Percentiles rank a stretch among this genome's conserved stretches.
Evolutionary conservation across 73 alveolate species (phyloP).

Genomic region (Stentor coeruleus): DNA sequence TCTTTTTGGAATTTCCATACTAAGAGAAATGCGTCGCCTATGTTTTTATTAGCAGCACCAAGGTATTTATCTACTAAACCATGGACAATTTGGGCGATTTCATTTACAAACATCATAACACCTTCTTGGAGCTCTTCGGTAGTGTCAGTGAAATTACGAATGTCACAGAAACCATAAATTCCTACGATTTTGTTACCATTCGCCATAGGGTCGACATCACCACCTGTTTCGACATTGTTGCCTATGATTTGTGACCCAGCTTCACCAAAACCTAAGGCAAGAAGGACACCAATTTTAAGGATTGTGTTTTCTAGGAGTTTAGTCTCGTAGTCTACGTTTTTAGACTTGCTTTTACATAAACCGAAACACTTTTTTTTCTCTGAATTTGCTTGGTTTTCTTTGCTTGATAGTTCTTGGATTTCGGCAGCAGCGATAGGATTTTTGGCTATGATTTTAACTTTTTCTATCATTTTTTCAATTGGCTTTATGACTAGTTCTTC

Average conservation of each 20-base stretch:
- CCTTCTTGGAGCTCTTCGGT: constrained; percentile 83
- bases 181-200: constrained; percentile 69
- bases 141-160: constrained; percentile 80
- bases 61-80: constrained; percentile 75
- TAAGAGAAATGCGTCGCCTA: constrained; percentile 98
- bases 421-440: constrained; percentile 51
- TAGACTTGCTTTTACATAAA: not conserved
- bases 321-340: constrained; percentile 62
- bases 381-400: not conserved
- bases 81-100: constrained; percentile 97
- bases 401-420: not conserved
- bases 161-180: constrained; percentile 87
- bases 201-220: constrained; percentile 78
- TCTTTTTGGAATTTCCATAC: constrained; percentile 94
- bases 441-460: constrained; percentile 59
- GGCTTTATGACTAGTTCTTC: constrained; percentile 71
- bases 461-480: constrained; percentile 74
- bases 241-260: constrained; percentile 61
- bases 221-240: constrained; percentile 61
- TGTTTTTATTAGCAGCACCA: constrained; percentile 98
- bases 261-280: constrained; percentile 41
- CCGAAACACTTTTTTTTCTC: not conserved
- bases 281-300: constrained; percentile 71
- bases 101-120: constrained; percentile 95
- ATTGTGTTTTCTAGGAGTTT: constrained; percentile 95